Conservation (phyloP, 2,329 filamentous ascomycete genomes). For the Boeremia lycopersici region DNA sequence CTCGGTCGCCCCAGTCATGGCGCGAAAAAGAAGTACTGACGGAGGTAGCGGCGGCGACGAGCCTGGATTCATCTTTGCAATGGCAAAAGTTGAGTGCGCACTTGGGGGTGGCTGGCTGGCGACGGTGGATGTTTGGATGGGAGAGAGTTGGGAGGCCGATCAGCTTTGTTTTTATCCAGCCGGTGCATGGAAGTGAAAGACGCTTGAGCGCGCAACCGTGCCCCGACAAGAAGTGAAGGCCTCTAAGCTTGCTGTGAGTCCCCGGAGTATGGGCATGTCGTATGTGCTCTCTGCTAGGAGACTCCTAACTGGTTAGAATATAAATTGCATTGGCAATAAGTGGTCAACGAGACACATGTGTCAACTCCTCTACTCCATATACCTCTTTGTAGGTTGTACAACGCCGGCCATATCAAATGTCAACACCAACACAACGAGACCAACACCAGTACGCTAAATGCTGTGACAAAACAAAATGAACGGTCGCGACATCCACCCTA, state of each 20-base stretch:
- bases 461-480: constrained; percentile 9
- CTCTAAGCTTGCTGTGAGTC: not conserved
- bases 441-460: constrained; percentile 20
- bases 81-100: no score
- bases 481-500: not conserved
- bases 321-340: constrained; percentile 1
- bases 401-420: constrained; percentile 4
- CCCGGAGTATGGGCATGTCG: not conserved
- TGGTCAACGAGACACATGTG: not conserved
- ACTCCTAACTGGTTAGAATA: not conserved
- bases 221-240: not conserved
- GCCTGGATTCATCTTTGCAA: no score
- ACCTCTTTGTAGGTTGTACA: constrained; percentile 1
- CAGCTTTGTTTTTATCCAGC: no score
- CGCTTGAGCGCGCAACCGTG: not conserved
- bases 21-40: not conserved
- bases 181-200: no score
- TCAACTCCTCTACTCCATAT: constrained; percentile 4
- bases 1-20: not conserved
- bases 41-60: no score
- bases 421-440: not conserved
- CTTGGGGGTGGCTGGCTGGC: no score
- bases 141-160: no score
- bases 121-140: no score
- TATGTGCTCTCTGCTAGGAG: not conserved